Evolutionary conservation across 805 yeast genomes (phyloP).

Genomic region (Starmerella sp.): DNA sequence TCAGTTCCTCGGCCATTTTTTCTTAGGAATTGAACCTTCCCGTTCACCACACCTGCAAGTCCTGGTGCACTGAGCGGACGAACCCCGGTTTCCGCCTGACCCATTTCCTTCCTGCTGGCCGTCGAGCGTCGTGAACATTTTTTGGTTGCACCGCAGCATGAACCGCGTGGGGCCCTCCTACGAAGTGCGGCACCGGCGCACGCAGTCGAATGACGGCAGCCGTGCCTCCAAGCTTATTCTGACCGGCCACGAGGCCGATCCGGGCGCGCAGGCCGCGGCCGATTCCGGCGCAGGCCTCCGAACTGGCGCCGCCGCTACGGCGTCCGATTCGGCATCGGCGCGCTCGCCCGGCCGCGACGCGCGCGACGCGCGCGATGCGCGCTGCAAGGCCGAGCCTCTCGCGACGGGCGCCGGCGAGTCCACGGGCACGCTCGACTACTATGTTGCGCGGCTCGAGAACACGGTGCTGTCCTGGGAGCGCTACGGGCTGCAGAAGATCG

Average conservation of each 20-base stretch:
- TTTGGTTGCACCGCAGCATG: no score
- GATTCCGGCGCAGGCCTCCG: not conserved
- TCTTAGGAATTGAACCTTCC: not conserved
- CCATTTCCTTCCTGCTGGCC: no score
- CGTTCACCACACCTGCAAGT: no score
- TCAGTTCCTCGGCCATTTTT: not conserved
- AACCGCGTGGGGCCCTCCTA: not conserved
- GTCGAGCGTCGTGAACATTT: no score
- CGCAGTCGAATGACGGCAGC: not conserved
- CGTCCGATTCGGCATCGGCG: no score
- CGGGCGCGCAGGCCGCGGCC: not conserved
- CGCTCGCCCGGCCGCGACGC: not conserved
- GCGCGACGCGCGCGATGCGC: no score
- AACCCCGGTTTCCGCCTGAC: no score
- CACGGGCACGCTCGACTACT: not conserved
- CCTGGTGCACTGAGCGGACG: no score
- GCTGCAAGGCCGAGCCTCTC: not conserved
- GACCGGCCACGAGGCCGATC: no score
- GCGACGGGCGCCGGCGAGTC: not conserved
- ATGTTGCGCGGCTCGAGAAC: conserved; percentile 7
- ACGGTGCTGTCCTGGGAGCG: conserved; percentile 28
- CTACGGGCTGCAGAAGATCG: conserved; percentile 25
- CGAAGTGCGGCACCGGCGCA: conserved; percentile 4
- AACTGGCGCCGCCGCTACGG: no score
- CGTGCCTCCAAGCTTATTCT: not conserved